Conservation (phyloP, 306 rosid species). For the Erythrophleum fordii region DNA sequence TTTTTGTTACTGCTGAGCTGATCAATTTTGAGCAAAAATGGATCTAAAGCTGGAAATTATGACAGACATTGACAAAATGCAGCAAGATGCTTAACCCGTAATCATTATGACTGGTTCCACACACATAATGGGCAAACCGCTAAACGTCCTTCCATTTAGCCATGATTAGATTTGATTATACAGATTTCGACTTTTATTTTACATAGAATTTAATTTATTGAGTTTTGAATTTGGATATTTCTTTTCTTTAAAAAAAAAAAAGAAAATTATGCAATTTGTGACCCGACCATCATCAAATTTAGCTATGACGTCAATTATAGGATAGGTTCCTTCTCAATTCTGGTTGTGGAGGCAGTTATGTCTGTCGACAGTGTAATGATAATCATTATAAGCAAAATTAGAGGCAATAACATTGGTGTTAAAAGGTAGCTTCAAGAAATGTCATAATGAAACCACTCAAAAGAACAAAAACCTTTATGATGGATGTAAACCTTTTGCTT, state of each 20-base stretch:
- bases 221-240: too few relatives aligned
- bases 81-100: conserved; percentile 28
- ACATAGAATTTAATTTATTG: too few relatives aligned
- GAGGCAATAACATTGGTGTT: conserved; percentile 33
- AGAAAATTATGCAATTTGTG: not conserved
- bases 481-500: not conserved
- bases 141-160: conserved; percentile 30
- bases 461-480: not conserved
- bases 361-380: conserved; percentile 32
- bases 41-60: conserved; percentile 46
- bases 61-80: conserved; percentile 42
- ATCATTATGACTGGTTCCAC: conserved; percentile 21
- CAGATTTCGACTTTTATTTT: not conserved
- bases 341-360: conserved; percentile 46
- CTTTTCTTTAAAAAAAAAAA: not conserved
- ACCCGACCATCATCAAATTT: not conserved
- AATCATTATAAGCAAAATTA: conserved; percentile 34
- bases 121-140: conserved; percentile 36
- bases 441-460: conserved; percentile 29
- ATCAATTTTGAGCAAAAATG: conserved; percentile 24
- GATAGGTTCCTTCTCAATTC: not conserved
- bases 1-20: conserved; percentile 20
- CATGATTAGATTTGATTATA: not conserved
- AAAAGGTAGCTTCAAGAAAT: conserved; percentile 36
- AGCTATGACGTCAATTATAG: conserved; percentile 24